These are phyloP conservation scores for Triangularia verruculosa DNA, from an alignment of 2,329 filamentous ascomycete species.

Conservation along the genomic window DNA sequence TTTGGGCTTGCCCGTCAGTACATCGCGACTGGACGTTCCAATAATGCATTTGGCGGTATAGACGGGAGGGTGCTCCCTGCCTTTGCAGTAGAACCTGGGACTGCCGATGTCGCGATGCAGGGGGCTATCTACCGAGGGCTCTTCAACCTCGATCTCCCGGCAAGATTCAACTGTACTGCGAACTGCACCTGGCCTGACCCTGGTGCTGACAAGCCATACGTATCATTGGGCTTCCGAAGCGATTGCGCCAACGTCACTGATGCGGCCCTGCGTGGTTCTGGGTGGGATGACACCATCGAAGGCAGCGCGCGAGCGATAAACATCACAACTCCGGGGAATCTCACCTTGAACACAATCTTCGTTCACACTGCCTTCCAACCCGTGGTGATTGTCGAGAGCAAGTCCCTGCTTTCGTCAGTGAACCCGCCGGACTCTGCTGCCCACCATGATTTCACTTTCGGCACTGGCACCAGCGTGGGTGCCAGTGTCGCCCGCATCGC, in stretches of 20 bases:
- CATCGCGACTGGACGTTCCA: neutral
- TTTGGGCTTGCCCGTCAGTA: constrained; percentile 19
- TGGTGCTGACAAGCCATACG: neutral
- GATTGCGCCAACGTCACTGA: constrained; percentile 22
- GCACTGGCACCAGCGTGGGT: neutral
- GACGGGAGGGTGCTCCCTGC: neutral
- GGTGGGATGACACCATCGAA: neutral
- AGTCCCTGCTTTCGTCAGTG: neutral
- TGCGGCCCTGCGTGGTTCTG: constrained; percentile 7
- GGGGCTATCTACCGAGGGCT: constrained; percentile 23
- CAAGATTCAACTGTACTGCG: constrained; percentile 20
- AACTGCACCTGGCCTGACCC: constrained; percentile 21
- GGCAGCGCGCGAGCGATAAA: neutral
- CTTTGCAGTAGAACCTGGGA: constrained; percentile 3
- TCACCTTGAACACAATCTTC: constrained; percentile 9
- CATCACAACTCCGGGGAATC: constrained; percentile 7
- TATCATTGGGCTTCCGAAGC: constrained; percentile 21
- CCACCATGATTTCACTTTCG: neutral
- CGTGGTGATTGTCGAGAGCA: constrained; percentile 11
- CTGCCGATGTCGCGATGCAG: constrained; percentile 19
- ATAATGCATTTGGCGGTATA: neutral
- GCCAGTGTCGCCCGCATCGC: constrained; percentile 15
- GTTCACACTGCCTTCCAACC: constrained; percentile 10
- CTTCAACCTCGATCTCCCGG: constrained; percentile 12
- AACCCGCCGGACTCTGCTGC: too few relatives aligned